Base-by-base conservation (phyloP, 257 asterid genomes). In the Fraxinus anomala region DNA sequence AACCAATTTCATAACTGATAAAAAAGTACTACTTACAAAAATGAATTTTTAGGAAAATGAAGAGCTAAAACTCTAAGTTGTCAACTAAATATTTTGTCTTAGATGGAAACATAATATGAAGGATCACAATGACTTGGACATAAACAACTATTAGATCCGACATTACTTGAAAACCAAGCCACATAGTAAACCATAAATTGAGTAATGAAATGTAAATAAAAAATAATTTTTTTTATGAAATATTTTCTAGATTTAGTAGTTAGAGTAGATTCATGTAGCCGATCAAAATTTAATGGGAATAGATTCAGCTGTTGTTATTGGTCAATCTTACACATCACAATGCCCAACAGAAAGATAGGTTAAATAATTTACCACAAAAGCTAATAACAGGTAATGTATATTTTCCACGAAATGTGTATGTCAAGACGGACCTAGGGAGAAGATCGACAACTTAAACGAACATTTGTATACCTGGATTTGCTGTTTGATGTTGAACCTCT, bases 401-500 rank as follows among this genome's bases (percentile, higher is more conserved):
- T 63, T 63, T 54, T 24, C n/a, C 10, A n/a, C 6, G 26, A 54
- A 54, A 17, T 54, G 12, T 54, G 80, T 19, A 56, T 31, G 33
- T 65, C 42, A 66, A 16, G 19, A 8, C 6, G 36, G 13, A 9
- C 26, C 11, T 12, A 24, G 28, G 44, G 26, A 31, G 30, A 40
- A 49, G 26, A 73, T 44, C 17, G 7, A 78, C 39, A 76, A 79
- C 65, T 26, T 39, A 82, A 80, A 33, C 14, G 34, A 77, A 65
- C 83, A 79, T 76, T 40, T 34, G 24, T 82, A 80, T 85, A 96
- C 99, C 94, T 89, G 72, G 82, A 91, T 89, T 88, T 87, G 86
- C 84, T 87, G 82, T 85, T 87, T 79, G 99, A 93, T 26, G 98
- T 84, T 34, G 98, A 93, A 65, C 91, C 97, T 85, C 91, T 90